Evolutionary conservation across 306 rosid genomes (phyloP).

Genomic region (Fragaria nilgerrensis): DNA sequence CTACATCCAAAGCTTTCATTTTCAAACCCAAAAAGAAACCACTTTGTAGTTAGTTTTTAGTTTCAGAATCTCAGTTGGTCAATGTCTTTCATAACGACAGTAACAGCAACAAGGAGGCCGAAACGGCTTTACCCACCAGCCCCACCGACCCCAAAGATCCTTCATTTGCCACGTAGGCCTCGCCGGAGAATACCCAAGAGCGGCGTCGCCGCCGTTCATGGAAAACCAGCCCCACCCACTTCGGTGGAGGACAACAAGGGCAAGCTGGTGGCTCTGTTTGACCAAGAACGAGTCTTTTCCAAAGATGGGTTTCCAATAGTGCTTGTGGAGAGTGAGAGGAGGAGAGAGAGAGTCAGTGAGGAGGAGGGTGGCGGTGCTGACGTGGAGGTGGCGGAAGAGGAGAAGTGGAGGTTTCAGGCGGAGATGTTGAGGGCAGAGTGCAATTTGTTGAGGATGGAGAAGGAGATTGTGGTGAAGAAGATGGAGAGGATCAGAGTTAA

Average conservation of each 20-base stretch:
- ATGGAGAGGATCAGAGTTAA: conserved; percentile 48
- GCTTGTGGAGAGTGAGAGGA: conserved; percentile 48
- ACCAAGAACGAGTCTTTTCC: conserved; percentile 42
- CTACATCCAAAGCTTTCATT: conserved; percentile 2
- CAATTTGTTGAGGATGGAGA: conserved; percentile 88
- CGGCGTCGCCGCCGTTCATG: neutral
- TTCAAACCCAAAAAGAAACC: conserved; percentile 18
- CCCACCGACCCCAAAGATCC: conserved; percentile 77
- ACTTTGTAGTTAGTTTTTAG: neutral
- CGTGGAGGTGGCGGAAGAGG: conserved; percentile 64
- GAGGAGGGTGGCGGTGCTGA: conserved; percentile 14
- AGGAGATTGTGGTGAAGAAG: conserved; percentile 66
- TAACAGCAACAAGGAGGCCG: conserved; percentile 46
- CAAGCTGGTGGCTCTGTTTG: conserved; percentile 62
- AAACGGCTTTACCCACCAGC: conserved; percentile 78
- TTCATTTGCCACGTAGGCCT: conserved; percentile 69
- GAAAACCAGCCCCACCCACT: conserved; percentile 24
- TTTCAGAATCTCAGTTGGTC: neutral
- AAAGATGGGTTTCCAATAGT: conserved; percentile 42
- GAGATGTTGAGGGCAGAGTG: conserved; percentile 97
- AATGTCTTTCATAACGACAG: conserved; percentile 41
- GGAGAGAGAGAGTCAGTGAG: conserved; percentile 57
- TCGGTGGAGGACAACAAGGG: conserved; percentile 27
- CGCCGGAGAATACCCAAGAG: conserved; percentile 53
- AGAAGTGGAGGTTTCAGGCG: conserved; percentile 87